phyloP scores from a whole-genome alignment of 345 rosid species.

The Chamaenerion angustifolium region DNA sequence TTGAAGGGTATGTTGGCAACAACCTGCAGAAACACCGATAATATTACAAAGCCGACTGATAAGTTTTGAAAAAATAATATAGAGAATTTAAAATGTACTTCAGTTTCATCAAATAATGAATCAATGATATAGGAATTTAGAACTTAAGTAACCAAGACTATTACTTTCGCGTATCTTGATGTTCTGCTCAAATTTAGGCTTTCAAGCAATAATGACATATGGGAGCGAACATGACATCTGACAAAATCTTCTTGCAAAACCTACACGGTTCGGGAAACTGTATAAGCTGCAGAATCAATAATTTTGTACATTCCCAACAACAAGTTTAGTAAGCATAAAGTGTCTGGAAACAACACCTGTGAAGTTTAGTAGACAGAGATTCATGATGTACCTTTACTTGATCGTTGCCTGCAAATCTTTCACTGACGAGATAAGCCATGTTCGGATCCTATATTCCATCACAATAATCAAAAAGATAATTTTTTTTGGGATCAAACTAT shows the following conservation, averaged over 20 bases:
- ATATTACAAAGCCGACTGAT: neutral
- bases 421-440: slow-evolving; percentile 60
- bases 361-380: neutral
- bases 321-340: no score
- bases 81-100: no score
- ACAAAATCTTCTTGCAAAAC: slow-evolving; percentile 77
- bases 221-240: slow-evolving; percentile 59
- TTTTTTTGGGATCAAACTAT: neutral
- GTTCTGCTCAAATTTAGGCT: slow-evolving; percentile 12
- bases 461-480: neutral
- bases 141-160: neutral
- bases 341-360: no score
- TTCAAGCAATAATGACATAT: slow-evolving; percentile 39
- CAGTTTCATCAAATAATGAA: neutral
- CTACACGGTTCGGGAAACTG: slow-evolving; percentile 14
- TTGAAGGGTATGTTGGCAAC: slow-evolving; percentile 83
- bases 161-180: slow-evolving; percentile 47
- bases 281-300: no score
- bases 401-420: slow-evolving; percentile 44
- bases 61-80: neutral
- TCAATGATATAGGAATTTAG: no score
- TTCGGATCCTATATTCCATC: slow-evolving; percentile 50
- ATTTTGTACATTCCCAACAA: no score
- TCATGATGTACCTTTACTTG: slow-evolving; percentile 43
- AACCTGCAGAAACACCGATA: slow-evolving; percentile 32